Evolutionary conservation across 305 asterid genomes (phyloP), one percentile per base, ranked within the genome.

Genomic region (Galium porrigens): DNA sequence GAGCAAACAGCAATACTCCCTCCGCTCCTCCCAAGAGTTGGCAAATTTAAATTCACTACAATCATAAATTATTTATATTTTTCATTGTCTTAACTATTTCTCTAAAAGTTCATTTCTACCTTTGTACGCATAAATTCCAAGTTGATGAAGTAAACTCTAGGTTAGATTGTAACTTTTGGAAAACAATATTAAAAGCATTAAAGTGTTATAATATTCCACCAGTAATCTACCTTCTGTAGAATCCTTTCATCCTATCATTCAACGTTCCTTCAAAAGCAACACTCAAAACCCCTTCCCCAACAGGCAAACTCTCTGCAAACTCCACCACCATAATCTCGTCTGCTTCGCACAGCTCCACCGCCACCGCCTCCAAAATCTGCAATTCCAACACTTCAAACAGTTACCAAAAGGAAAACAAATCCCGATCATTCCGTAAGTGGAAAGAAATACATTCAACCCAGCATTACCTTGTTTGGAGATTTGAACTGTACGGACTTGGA

Each of bases 191-290:
- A 2, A 44, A 44, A 44, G 51, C 18, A 44, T 0, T 3, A 46
- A 14, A 3, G 7, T 46, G 15, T 46, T 14, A 4, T 0, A 46
- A 46, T 3, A 14, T 14, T 46, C 5, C 7, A 46, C 1, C 6
- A 20, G 9, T 4, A 49, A 42, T 2, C 56, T 70, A 88, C 98
- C 98, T 91, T 82, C 96, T 79, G 76, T 91, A 91, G 73, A 91
- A 88, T 44, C 98, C 96, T 79, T 91, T 91, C 98, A 91, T 91
- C 81, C 94, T 83, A 69, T 91, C 98, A 68, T 89, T 91, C 55
- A 91, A 79, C 54, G 82, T 85, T 71, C 98, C 98, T 60, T 82
- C 84, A 65, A 91, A 91, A 34, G 80, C 85, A 71, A 88, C 44
- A 76, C 81, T 77, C 74, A 91, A 73, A 76, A 74, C 68, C 64